phyloP scores from a whole-genome alignment of 345 rosid species.

The Excoecaria cochinchinensis region DNA sequence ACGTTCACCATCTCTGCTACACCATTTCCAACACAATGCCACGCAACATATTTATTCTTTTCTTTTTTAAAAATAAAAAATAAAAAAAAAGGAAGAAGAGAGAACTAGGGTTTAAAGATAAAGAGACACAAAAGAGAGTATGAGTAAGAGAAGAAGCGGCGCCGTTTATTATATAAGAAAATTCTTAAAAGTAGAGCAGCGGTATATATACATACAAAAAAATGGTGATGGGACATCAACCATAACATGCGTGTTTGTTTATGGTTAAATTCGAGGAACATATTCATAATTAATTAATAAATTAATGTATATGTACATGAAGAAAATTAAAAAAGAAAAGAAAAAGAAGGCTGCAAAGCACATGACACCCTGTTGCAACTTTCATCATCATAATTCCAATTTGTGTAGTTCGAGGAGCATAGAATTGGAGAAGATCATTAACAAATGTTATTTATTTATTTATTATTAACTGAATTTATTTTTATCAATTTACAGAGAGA shows the following conservation, averaged over 20 bases:
- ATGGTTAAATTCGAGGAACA: background rate
- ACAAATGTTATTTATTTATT: background rate
- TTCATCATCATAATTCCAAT: slow-evolving; percentile 19
- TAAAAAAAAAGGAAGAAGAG: background rate
- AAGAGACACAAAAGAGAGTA: background rate
- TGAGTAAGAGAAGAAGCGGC: slow-evolving; percentile 1
- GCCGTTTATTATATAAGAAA: background rate
- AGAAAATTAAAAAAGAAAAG: background rate
- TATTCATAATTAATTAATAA: background rate
- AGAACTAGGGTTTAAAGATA: background rate
- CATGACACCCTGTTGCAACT: slow-evolving; percentile 5
- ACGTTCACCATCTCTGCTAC: too few species aligned
- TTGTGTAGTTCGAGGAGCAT: slow-evolving; percentile 34
- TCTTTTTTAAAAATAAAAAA: too few species aligned
- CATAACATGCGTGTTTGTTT: slow-evolving; percentile 10
- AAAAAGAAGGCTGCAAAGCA: slow-evolving; percentile 9
- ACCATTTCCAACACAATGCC: too few species aligned
- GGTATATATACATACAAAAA: slow-evolving; percentile 3
- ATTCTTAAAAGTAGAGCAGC: slow-evolving; percentile 13
- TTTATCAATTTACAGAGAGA: too few species aligned
- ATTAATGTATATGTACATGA: background rate
- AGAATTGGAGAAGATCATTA: slow-evolving; percentile 12
- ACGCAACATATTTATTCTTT: too few species aligned
- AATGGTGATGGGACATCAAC: background rate
- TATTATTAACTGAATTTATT: background rate